These are phyloP conservation scores for Fagus crenata DNA, from an alignment of 306 rosid genomes.

Conservation along the genomic window DNA sequence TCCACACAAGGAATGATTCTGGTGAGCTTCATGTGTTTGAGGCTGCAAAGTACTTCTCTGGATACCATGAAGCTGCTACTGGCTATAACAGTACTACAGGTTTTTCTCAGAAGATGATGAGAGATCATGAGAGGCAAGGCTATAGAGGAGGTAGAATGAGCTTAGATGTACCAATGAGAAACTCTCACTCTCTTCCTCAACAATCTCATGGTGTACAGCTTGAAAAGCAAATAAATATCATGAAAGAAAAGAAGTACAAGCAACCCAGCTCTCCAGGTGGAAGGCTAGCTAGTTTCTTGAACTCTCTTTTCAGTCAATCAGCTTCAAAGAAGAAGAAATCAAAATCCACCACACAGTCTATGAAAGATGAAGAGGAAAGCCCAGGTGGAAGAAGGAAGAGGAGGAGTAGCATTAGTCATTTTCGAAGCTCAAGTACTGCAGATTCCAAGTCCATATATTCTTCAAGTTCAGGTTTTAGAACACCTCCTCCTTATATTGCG, in stretches of 20 bases:
- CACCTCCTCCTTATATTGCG: slow-evolving; percentile 64
- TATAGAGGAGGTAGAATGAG: slow-evolving; percentile 70
- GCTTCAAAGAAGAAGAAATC: slow-evolving; percentile 84
- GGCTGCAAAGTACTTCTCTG: slow-evolving; percentile 90
- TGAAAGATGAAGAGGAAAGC: slow-evolving; percentile 75
- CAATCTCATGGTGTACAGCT: slow-evolving; percentile 36
- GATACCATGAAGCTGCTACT: slow-evolving; percentile 59
- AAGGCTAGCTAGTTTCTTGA: slow-evolving; percentile 84
- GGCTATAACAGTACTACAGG: slow-evolving; percentile 32
- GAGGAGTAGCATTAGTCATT: slow-evolving; percentile 92
- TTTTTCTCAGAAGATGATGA: slow-evolving; percentile 50
- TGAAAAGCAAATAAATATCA: slow-evolving; percentile 41
- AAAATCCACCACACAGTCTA: slow-evolving; percentile 61
- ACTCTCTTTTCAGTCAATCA: slow-evolving; percentile 90
- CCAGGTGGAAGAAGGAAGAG: slow-evolving; percentile 70
- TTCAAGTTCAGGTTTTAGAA: slow-evolving; percentile 70
- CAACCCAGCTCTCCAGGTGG: slow-evolving; percentile 98
- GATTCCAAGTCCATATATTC: slow-evolving; percentile 64
- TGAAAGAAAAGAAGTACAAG: slow-evolving; percentile 73
- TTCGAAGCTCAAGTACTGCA: slow-evolving; percentile 59
- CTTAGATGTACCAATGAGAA: slow-evolving; percentile 86
- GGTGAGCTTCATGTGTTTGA: slow-evolving; percentile 88
- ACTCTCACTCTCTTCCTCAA: slow-evolving; percentile 62
- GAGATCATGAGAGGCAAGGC: slow-evolving; percentile 47
- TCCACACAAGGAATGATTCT: slow-evolving; percentile 71